A percentile compares a stretch with the other conserved stretches of the same genome.
Evolutionary conservation across 2,329 filamentous ascomycete genomes (phyloP).

Genomic region (Nigrospora osmanthi): DNA sequence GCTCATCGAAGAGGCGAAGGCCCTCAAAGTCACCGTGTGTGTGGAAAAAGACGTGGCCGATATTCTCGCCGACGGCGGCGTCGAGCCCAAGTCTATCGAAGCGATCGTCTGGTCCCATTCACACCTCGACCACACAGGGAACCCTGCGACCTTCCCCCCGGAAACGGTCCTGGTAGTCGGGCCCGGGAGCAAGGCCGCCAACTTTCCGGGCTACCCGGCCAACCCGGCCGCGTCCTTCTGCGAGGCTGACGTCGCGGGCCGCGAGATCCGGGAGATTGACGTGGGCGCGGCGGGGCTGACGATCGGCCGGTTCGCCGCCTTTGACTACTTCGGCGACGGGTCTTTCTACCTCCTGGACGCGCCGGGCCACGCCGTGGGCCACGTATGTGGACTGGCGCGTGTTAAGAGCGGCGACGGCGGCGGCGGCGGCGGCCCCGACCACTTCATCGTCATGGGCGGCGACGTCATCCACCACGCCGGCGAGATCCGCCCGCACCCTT

Average conservation of each 20-base stretch:
- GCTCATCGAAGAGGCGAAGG: slow-evolving; percentile 1
- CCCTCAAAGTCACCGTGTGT: slow-evolving; percentile 1
- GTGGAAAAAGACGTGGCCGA: slow-evolving; percentile 12
- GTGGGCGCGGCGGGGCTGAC: slow-evolving; percentile 7
- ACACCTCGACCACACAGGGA: slow-evolving; percentile 41
- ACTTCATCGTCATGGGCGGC: slow-evolving; percentile 32
- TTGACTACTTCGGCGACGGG: slow-evolving; percentile 24
- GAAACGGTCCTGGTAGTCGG: slow-evolving; percentile 31
- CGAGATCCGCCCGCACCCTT: slow-evolving; percentile 23
- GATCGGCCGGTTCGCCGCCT: slow-evolving; percentile 15
- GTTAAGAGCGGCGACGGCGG: slow-evolving; percentile 16
- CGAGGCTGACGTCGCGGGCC: slow-evolving; percentile 15
- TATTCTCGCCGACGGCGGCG: slow-evolving; percentile 12
- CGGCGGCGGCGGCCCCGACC: slow-evolving; percentile 8
- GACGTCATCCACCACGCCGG: slow-evolving; percentile 33
- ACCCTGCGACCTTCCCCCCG: slow-evolving; percentile 33
- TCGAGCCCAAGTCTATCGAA: slow-evolving; percentile 8
- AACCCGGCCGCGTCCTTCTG: slow-evolving; percentile 11
- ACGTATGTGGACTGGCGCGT: slow-evolving; percentile 28
- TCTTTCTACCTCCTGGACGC: slow-evolving; percentile 24
- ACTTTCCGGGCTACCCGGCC: slow-evolving; percentile 11
- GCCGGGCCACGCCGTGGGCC: slow-evolving; percentile 22
- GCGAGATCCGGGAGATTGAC: slow-evolving; percentile 14
- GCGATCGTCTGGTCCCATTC: slow-evolving; percentile 33
- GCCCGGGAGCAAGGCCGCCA: slow-evolving; percentile 16